These are phyloP conservation scores for Alternaria sp. DNA, from an alignment of 2,329 filamentous ascomycete genomes.

Conservation along the genomic window DNA sequence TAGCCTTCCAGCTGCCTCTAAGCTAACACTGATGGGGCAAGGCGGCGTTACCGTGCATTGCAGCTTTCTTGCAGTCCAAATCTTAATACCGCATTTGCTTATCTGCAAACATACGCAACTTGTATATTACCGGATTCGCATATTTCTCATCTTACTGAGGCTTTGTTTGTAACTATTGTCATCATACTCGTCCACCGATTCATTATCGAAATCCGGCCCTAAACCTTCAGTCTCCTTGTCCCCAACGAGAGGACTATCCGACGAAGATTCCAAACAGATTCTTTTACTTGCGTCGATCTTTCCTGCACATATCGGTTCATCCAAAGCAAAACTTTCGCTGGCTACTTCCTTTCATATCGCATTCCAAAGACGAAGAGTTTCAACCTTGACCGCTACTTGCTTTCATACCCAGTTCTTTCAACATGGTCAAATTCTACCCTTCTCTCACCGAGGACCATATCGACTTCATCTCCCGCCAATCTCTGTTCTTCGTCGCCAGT, in stretches of 20 bases:
- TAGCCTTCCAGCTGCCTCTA: constrained; percentile 10
- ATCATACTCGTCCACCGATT: background rate
- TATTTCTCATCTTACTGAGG: background rate
- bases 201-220: background rate
- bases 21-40: background rate
- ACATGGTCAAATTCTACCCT: constrained; percentile 68
- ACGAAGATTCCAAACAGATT: background rate
- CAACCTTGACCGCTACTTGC: constrained; percentile 10
- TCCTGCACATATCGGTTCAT: background rate
- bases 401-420: background rate
- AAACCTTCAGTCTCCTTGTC: background rate
- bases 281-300: background rate
- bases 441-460: constrained; percentile 64
- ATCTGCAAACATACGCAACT: background rate
- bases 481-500: constrained; percentile 78
- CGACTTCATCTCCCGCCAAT: constrained; percentile 71
- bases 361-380: background rate
- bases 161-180: background rate
- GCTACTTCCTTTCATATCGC: background rate
- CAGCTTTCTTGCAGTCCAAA: constrained; percentile 8
- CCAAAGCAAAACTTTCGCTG: background rate
- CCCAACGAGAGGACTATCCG: background rate
- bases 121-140: background rate
- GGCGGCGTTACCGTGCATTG: constrained; percentile 9
- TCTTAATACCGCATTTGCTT: constrained; percentile 3